Evolutionary conservation across 805 yeast genomes (phyloP), one percentile per base, ranked within the genome.

Genomic region (Yamadazyma kitorensis): DNA sequence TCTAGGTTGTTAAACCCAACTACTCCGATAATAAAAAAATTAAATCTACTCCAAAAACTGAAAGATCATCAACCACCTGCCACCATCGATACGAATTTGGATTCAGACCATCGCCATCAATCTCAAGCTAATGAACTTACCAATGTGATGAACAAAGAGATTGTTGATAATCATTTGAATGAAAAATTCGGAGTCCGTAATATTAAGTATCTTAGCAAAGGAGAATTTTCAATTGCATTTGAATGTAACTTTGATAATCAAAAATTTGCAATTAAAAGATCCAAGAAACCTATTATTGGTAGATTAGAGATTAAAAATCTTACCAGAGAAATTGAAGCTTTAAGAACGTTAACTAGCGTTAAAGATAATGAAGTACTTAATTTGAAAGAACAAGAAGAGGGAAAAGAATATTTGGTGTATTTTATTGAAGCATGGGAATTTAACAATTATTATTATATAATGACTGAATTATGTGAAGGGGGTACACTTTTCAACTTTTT

Each of bases 381-480:
- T 34, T 31, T 57, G 29, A 49, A 53, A 30, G 72, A 66, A 38
- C 67, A 64, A 38, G 70, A 64, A 43, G 85, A 79, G 35, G 93
- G 88, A 9, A 76, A 77, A 44, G 94, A 85, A 47, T 80, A 86
- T 53, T 76, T 93, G 24, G 75, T 93, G 28, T 79, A 79, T 44
- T 78, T 86, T 45, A 73, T 86, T 12, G 88, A 86, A 53, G 86
- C 84, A 19, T 91, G 97, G 96, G 94, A 86, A 44, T 70, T 69
- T 52, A 74, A 78, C 51, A 77, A 78, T 29, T 79, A 80, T 45
- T 76, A 82, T 44, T 93, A 91, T 55, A 86, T 93, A 24, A 86
- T 88, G 93, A 87, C 96, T 3, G 97, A 91, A 48, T 89, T 68
- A 58, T 93, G 96, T 61, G 98, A 89, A 51, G 93, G 89, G 54